Evolutionary conservation across 495 filamentous ascomycete genomes (phyloP).

Genomic region (Thozetella sp.): DNA sequence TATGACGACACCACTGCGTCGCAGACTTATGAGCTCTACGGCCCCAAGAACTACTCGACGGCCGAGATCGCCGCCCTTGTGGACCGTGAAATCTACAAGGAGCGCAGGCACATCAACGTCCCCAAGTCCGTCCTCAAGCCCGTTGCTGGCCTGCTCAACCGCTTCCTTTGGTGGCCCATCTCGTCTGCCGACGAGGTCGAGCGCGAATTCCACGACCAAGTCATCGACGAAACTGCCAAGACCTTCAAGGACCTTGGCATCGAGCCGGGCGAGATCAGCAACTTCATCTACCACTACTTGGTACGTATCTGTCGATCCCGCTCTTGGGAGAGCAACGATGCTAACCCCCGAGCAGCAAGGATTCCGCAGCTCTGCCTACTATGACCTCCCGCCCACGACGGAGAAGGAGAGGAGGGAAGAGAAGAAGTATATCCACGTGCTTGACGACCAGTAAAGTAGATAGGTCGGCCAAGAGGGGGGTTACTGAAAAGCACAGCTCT

Average conservation of each 20-base stretch:
- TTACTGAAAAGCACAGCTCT: slow-evolving; percentile 9
- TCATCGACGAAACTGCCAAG: slow-evolving; percentile 88
- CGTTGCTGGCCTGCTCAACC: slow-evolving; percentile 71
- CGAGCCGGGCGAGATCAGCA: slow-evolving; percentile 77
- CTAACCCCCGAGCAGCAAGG: slow-evolving; percentile 62
- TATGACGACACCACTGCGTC: slow-evolving; percentile 86
- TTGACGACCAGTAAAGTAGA: slow-evolving; percentile 76
- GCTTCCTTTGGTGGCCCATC: slow-evolving; percentile 82
- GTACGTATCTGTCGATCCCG: slow-evolving; percentile 52
- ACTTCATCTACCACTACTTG: slow-evolving; percentile 89
- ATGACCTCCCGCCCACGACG: slow-evolving; percentile 90
- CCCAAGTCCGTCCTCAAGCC: slow-evolving; percentile 80
- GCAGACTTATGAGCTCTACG: slow-evolving; percentile 94
- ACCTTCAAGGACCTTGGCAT: slow-evolving; percentile 95
- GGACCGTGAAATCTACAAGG: slow-evolving; percentile 89
- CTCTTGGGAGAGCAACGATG: neutral
- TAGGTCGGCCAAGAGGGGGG: no score
- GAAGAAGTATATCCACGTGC: slow-evolving; percentile 93
- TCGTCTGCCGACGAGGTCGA: slow-evolving; percentile 87
- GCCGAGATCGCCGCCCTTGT: slow-evolving; percentile 85
- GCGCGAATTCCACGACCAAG: slow-evolving; percentile 91
- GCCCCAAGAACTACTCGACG: slow-evolving; percentile 89
- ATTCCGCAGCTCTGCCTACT: slow-evolving; percentile 80
- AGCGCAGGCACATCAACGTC: slow-evolving; percentile 87
- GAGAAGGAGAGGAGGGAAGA: slow-evolving; percentile 94